These are phyloP conservation scores for Talinum fruticosum DNA, from an alignment of 148 eudicot genomes.

Conservation along the genomic window DNA sequence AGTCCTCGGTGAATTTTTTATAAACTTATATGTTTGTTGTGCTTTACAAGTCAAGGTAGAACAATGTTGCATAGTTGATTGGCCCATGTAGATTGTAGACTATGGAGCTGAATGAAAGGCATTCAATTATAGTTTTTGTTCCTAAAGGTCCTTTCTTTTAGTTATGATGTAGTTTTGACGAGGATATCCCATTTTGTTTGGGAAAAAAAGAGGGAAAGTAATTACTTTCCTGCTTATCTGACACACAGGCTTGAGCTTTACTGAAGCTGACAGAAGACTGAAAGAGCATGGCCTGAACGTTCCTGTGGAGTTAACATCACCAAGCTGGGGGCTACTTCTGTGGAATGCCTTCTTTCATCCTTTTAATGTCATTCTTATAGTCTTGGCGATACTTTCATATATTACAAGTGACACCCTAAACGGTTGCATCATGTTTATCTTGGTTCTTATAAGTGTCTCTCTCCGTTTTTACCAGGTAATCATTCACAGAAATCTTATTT, in stretches of 20 bases:
- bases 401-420: constrained; percentile 35
- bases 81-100: too few relatives aligned
- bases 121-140: background rate
- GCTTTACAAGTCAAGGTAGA: too few relatives aligned
- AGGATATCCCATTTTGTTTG: background rate
- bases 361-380: constrained; percentile 47
- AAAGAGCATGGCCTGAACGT: constrained; percentile 45
- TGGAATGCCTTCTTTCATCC: constrained; percentile 59
- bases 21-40: too few relatives aligned
- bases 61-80: too few relatives aligned
- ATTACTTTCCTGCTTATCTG: constrained; percentile 1
- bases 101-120: background rate
- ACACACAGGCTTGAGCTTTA: constrained; percentile 43
- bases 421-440: constrained; percentile 48
- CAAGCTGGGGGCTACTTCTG: constrained; percentile 50
- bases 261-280: constrained; percentile 47
- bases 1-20: too few relatives aligned
- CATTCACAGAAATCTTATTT: background rate
- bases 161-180: background rate
- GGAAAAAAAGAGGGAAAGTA: background rate
- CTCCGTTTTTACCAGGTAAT: constrained; percentile 52
- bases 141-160: background rate
- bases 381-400: constrained; percentile 45
- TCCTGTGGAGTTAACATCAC: constrained; percentile 41
- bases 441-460: constrained; percentile 49